Conservation (phyloP, 2,329 filamentous ascomycete species). For the Davidsoniella neocaledoniae region DNA sequence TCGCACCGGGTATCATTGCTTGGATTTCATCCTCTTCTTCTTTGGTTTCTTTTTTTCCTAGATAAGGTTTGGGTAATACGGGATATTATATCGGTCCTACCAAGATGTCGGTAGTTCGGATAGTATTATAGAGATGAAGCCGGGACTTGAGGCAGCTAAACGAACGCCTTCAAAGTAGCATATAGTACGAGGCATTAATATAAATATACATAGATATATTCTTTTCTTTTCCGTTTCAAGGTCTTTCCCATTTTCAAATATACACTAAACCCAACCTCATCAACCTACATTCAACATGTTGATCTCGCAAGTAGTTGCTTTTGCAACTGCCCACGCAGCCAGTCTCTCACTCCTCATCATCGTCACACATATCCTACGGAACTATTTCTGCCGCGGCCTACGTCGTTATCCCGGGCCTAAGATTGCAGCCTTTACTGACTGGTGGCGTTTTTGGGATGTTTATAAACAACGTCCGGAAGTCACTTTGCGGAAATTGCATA, state of each 20-base stretch:
- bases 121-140: not conserved
- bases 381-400: slow-evolving; percentile 34
- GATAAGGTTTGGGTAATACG: too few relatives aligned
- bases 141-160: too few relatives aligned
- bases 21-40: too few relatives aligned
- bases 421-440: slow-evolving; percentile 45
- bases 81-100: too few relatives aligned
- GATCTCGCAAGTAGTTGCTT: slow-evolving; percentile 11
- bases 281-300: not conserved
- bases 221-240: too few relatives aligned
- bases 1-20: too few relatives aligned
- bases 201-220: too few relatives aligned
- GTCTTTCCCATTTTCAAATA: too few relatives aligned
- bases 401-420: slow-evolving; percentile 58
- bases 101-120: not conserved
- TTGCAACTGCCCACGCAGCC: slow-evolving; percentile 7
- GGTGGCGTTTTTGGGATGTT: slow-evolving; percentile 60
- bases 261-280: too few relatives aligned
- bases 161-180: not conserved
- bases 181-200: too few relatives aligned
- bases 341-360: too few relatives aligned
- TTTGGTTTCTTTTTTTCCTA: too few relatives aligned
- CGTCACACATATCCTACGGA: not conserved
- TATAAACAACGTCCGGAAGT: slow-evolving; percentile 45
- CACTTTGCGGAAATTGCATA: slow-evolving; percentile 52